Evolutionary conservation across 306 rosid species (phyloP).

Genomic region (Lathyrus oleraceus): DNA sequence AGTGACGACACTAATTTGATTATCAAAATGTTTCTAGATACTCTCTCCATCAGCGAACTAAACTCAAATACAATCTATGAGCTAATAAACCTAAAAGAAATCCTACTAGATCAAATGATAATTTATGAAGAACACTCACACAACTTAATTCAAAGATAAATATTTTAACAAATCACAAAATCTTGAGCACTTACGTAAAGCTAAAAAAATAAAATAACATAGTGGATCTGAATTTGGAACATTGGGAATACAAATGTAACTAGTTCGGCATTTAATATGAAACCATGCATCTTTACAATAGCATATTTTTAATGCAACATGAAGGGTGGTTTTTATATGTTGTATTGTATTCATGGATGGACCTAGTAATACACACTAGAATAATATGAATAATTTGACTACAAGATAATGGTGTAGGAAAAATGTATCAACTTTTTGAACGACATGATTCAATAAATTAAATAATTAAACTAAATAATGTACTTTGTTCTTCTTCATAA

Average conservation of each 20-base stretch:
- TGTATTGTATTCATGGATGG: slow-evolving; percentile 13
- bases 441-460: slow-evolving; percentile 25
- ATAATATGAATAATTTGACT: slow-evolving; percentile 37
- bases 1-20: too few species aligned
- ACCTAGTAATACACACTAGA: slow-evolving; percentile 4
- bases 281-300: slow-evolving; percentile 6
- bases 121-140: too few species aligned
- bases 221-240: too few species aligned
- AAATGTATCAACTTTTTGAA: slow-evolving; percentile 32
- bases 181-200: too few species aligned
- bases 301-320: slow-evolving; percentile 2
- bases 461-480: slow-evolving; percentile 31
- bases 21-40: too few species aligned
- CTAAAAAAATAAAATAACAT: too few species aligned
- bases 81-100: too few species aligned
- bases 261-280: not conserved
- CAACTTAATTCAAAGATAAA: too few species aligned
- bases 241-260: not conserved
- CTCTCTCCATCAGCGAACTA: too few species aligned
- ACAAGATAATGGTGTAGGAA: slow-evolving; percentile 4
- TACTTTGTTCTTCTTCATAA: slow-evolving; percentile 23
- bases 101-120: too few species aligned
- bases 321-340: not conserved
- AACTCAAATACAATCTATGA: too few species aligned
- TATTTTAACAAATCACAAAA: too few species aligned